Base-by-base conservation (phyloP, 305 asterid genomes). In the Fraxinus sp. region DNA sequence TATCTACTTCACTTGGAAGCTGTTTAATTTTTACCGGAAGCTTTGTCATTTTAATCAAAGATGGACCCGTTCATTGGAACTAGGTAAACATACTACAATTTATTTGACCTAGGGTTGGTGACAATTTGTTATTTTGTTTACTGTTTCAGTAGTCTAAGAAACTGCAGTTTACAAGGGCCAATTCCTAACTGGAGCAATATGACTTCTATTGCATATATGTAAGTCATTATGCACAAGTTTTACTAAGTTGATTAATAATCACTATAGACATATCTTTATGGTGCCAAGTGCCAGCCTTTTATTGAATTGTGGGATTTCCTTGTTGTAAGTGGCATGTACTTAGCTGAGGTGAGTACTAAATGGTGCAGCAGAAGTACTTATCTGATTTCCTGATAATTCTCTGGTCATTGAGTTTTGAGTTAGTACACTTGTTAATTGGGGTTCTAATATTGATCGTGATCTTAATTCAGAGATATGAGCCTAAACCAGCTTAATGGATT, bases 91-190 rank as follows among this genome's bases (percentile, higher is more conserved):
- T 71, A 0, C n/a, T 16, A 14, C 24, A 84, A 26, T 14, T 77
- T 13, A 72, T 81, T 24, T 18, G 35, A 82, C 76, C 76, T 83
- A 39, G 32, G 66, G 77, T 72, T 81, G 14, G 1, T 77, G 76
- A 55, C 30, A 13, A 8, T 75, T 76, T 49, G 74, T 22, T 70
- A 14, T 86, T 77, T 82, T 85, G 18, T 84, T 79, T 81, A 59
- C 73, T 83, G 18, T 80, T 70, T 85, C 97, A 97, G 99, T 97
- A 97, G 98, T 89, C 94, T 95, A 79, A 91, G 98, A 89, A 97
- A 97, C 92, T 97, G 99, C 91, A 90, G 88, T 88, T 87, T 97
- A 91, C 92, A 28, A 87, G 99, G 99, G 81, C 86, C 91, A 18
- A 83, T 97, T 85, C 99, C 99, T 52, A 87, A 90, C 76, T 90